Evolutionary conservation across 208 protist species (phyloP).

Genomic region (Histomonas meleagridis): DNA sequence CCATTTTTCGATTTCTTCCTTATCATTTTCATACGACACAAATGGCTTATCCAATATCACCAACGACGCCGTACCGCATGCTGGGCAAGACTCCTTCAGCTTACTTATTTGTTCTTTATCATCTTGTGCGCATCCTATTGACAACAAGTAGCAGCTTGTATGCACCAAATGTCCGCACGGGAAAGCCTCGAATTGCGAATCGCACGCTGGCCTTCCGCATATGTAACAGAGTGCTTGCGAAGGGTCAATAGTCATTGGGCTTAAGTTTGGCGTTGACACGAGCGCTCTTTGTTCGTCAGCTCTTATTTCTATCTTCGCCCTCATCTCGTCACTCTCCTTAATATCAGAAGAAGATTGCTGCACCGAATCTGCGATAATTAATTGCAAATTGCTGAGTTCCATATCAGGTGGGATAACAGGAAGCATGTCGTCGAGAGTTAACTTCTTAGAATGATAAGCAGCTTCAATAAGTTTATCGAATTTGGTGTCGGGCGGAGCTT

Average conservation of each 20-base stretch:
- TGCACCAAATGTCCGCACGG: background rate
- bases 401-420: background rate
- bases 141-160: background rate
- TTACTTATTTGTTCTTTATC: too few relatives aligned
- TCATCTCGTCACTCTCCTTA: background rate
- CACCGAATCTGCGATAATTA: background rate
- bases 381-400: background rate
- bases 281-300: background rate
- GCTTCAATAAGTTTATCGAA: background rate
- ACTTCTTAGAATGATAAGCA: background rate
- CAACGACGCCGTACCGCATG: background rate
- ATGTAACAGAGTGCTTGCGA: background rate
- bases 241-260: background rate
- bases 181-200: background rate
- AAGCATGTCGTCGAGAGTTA: background rate
- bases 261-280: background rate
- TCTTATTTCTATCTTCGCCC: background rate
- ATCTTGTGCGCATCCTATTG: too few relatives aligned
- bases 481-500: background rate
- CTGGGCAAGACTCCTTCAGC: background rate
- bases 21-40: background rate
- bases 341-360: background rate
- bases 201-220: background rate
- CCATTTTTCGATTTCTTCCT: background rate
- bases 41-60: constrained; percentile 1